Evolutionary conservation across 805 yeast species (phyloP).

Genomic region (Ogataea paraovalis): DNA sequence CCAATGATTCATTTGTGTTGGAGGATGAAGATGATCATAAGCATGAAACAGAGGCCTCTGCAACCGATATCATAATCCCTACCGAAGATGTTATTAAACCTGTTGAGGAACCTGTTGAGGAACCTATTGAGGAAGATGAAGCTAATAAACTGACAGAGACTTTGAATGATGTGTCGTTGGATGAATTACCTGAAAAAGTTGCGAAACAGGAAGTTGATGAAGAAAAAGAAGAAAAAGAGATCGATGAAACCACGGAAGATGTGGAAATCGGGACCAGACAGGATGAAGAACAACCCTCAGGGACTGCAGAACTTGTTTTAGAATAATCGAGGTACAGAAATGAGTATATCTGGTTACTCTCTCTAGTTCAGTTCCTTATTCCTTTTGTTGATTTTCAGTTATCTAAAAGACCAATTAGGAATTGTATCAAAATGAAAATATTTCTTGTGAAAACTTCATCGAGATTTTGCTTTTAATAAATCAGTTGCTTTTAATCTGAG

Average conservation of each 20-base stretch:
- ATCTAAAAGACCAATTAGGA: not conserved
- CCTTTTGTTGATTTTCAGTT: not conserved
- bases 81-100: constrained; percentile 13
- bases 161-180: constrained; percentile 3
- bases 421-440: not conserved
- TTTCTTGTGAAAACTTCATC: not conserved
- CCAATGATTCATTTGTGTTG: constrained; percentile 26
- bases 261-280: not conserved
- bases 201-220: not conserved
- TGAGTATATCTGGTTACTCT: too few species aligned
- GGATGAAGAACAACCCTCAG: not conserved
- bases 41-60: not conserved
- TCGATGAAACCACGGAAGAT: not conserved
- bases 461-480: too few species aligned
- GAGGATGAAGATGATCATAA: constrained; percentile 26
- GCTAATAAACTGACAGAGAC: constrained; percentile 10
- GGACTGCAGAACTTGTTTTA: not conserved
- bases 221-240: constrained; percentile 10
- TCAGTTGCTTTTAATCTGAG: too few species aligned
- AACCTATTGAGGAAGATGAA: constrained; percentile 5
- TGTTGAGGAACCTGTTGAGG: too few species aligned
- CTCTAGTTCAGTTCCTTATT: not conserved
- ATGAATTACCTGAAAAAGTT: not conserved
- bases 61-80: constrained; percentile 9
- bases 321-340: too few species aligned